Conservation (phyloP, 2,329 filamentous ascomycete species). For the Diplodia intermedia region DNA sequence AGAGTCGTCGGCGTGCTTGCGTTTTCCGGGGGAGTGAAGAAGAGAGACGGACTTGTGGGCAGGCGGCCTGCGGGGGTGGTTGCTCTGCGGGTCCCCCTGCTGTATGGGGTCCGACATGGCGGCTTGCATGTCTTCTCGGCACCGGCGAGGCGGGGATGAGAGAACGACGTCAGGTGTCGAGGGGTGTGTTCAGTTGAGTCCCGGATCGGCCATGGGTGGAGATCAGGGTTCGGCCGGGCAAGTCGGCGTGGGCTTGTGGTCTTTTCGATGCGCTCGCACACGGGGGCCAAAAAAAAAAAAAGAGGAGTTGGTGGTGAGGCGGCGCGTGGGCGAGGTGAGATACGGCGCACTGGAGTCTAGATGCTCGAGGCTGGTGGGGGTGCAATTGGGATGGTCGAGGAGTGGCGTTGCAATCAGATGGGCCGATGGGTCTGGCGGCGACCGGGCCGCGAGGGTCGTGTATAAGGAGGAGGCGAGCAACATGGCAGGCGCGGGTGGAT, state of each 20-base stretch:
- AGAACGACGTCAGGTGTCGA: constrained; percentile 11
- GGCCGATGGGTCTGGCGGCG: not conserved
- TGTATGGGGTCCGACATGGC: constrained; percentile 20
- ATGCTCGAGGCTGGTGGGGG: not conserved
- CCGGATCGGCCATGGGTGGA: constrained; percentile 31
- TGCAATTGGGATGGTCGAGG: not conserved
- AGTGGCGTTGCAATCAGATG: constrained; percentile 2
- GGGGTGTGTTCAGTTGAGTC: constrained; percentile 3
- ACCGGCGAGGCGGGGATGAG: not conserved
- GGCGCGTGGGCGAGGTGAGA: not conserved
- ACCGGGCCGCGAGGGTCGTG: constrained; percentile 23
- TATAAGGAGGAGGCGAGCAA: constrained; percentile 18
- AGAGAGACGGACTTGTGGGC: constrained; percentile 57
- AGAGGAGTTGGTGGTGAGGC: not conserved
- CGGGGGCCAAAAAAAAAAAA: not conserved
- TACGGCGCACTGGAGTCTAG: not conserved
- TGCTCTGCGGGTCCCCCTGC: not conserved
- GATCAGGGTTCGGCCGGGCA: not conserved
- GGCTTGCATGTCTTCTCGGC: not conserved
- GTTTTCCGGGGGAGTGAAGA: constrained; percentile 46
- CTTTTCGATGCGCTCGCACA: not conserved
- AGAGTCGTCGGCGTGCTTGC: not conserved
- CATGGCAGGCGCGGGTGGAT: constrained; percentile 19
- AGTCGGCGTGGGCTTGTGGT: not conserved
- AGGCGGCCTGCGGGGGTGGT: constrained; percentile 52